A percentile compares a stretch with the other conserved stretches of the same genome.
Evolutionary conservation across 2,329 filamentous ascomycete species (phyloP).

Genomic region (Epichloe amarillans): DNA sequence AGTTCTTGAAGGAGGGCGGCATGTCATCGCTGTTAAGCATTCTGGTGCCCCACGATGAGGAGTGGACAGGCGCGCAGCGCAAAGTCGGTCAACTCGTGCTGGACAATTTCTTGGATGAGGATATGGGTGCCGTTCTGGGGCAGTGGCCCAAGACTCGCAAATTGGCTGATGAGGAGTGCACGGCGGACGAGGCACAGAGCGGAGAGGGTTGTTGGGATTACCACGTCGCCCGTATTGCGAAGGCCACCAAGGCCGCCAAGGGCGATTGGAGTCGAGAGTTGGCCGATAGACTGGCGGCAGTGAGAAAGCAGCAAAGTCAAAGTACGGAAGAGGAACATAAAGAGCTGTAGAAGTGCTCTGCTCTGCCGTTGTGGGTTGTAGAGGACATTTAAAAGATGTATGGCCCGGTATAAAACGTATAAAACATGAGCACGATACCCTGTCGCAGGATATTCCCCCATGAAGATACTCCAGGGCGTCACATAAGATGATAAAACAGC

Average conservation of each 20-base stretch:
- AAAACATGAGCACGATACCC: too few relatives aligned
- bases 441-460: too few relatives aligned
- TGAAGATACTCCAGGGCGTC: too few relatives aligned
- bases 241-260: conserved; percentile 21
- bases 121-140: conserved; percentile 45
- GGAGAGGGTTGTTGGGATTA: conserved; percentile 47
- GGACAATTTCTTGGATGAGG: conserved; percentile 54
- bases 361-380: too few relatives aligned
- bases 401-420: too few relatives aligned
- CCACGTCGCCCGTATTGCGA: conserved; percentile 29
- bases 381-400: too few relatives aligned
- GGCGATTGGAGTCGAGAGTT: conserved; percentile 34
- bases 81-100: conserved; percentile 45
- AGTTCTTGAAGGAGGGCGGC: conserved; percentile 42
- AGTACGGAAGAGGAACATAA: conserved; percentile 13
- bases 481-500: too few relatives aligned
- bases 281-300: conserved; percentile 20
- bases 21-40: conserved; percentile 42
- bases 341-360: conserved; percentile 19
- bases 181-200: conserved; percentile 15
- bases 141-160: conserved; percentile 36
- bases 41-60: conserved; percentile 31
- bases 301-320: conserved; percentile 13
- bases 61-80: conserved; percentile 37
- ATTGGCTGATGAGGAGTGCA: conserved; percentile 24